These are phyloP conservation scores for Myxozyma lipomycoides DNA, from an alignment of 805 yeast species.

Conservation along the genomic window DNA sequence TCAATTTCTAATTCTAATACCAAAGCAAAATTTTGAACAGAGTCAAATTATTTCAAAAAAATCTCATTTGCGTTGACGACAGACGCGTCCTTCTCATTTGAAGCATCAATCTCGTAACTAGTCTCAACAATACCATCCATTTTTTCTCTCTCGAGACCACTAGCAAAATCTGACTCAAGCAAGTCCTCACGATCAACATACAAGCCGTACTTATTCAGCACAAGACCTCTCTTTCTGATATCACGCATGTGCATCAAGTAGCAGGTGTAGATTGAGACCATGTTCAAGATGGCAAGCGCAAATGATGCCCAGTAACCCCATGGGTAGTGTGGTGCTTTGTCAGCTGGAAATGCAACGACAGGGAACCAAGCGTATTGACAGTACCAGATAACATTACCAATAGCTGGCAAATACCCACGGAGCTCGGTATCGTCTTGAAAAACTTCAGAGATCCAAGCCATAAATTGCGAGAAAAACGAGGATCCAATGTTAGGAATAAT, in stretches of 20 bases:
- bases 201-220: constrained; percentile 18
- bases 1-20: too few relatives aligned
- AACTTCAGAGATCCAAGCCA: constrained; percentile 32
- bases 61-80: too few relatives aligned
- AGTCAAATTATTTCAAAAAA: too few relatives aligned
- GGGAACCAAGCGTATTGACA: constrained; percentile 40
- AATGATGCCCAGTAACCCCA: constrained; percentile 25
- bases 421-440: constrained; percentile 35
- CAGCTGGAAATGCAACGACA: constrained; percentile 37
- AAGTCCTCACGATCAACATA: constrained; percentile 14
- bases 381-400: constrained; percentile 37
- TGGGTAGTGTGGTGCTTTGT: constrained; percentile 36
- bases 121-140: neutral
- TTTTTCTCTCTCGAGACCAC: neutral
- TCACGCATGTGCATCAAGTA: constrained; percentile 17
- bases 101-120: neutral
- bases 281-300: constrained; percentile 8
- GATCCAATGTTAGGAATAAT: constrained; percentile 19
- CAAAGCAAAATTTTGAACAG: too few relatives aligned
- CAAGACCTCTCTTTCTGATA: constrained; percentile 12
- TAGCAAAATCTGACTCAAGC: neutral
- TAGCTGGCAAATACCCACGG: constrained; percentile 34
- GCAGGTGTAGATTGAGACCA: constrained; percentile 13
- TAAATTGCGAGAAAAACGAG: constrained; percentile 19
- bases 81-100: too few relatives aligned